Evolutionary conservation across 1,139 yeast genomes (phyloP).

Genomic region (Yamadazyma mexicana): DNA sequence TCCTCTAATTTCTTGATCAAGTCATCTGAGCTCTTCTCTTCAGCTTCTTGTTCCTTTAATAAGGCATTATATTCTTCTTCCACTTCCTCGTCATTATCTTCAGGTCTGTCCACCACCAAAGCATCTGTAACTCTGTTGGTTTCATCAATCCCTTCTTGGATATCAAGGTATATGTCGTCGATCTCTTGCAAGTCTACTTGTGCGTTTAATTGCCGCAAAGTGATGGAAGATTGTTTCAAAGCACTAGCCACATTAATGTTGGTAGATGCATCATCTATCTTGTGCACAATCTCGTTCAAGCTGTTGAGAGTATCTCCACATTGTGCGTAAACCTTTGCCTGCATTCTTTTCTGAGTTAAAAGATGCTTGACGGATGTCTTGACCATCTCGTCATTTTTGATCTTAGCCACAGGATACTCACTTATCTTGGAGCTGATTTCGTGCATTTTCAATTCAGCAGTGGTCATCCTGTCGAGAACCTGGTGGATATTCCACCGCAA

Average conservation of each 20-base stretch:
- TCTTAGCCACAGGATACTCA: slow-evolving; percentile 10
- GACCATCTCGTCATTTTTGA: slow-evolving; percentile 13
- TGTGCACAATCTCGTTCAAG: slow-evolving; percentile 36
- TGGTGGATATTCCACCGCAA: slow-evolving; percentile 22
- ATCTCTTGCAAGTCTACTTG: slow-evolving; percentile 30
- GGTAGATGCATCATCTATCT: slow-evolving; percentile 49
- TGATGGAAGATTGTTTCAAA: slow-evolving; percentile 22
- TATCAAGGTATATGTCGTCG: slow-evolving; percentile 36
- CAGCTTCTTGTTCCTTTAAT: slow-evolving; percentile 10
- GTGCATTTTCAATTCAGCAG: slow-evolving; percentile 24
- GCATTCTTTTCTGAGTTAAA: slow-evolving; percentile 10
- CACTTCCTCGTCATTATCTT: slow-evolving; percentile 24
- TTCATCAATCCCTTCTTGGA: slow-evolving; percentile 39
- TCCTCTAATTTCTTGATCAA: slow-evolving; percentile 13
- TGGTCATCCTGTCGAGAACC: slow-evolving; percentile 20
- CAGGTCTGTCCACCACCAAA: slow-evolving; percentile 21
- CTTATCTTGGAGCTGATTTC: slow-evolving; percentile 21
- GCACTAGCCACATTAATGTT: slow-evolving; percentile 37
- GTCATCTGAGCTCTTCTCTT: slow-evolving; percentile 5
- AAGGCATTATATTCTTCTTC: slow-evolving; percentile 31
- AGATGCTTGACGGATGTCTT: slow-evolving; percentile 11
- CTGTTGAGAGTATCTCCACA: slow-evolving; percentile 35
- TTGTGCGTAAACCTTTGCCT: slow-evolving; percentile 27
- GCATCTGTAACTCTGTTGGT: slow-evolving; percentile 36
- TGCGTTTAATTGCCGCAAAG: slow-evolving; percentile 33